These are phyloP conservation scores for Aristolochia fimbriata DNA, from an alignment of 164 flowering plant genomes.

Conservation along the genomic window DNA sequence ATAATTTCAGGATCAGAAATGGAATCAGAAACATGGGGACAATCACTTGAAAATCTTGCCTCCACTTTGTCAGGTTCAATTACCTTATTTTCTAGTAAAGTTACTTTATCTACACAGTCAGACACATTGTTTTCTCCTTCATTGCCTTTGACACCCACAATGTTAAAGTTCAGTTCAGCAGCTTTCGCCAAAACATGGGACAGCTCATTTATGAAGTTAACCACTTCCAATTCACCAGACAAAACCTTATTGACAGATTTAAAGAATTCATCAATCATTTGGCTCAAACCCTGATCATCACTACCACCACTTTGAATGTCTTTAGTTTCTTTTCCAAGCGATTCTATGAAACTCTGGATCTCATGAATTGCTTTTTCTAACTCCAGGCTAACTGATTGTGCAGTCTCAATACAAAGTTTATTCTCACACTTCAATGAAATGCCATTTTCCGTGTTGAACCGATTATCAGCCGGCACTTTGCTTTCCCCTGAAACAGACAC, in stretches of 20 bases:
- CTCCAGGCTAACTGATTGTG: conserved; percentile 18
- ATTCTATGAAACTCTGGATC: conserved; percentile 55
- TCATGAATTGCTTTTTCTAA: conserved; percentile 48
- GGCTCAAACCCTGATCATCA: conserved; percentile 29
- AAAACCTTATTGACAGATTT: conserved; percentile 34
- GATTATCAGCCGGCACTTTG: conserved; percentile 22
- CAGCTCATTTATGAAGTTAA: conserved; percentile 53
- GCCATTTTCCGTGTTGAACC: conserved; percentile 13
- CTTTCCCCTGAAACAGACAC: conserved; percentile 18
- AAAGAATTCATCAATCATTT: conserved; percentile 46
- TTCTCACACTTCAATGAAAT: conserved; percentile 17
- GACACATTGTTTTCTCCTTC: conserved; percentile 48
- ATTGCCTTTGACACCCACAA: conserved; percentile 37
- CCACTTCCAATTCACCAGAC: conserved; percentile 24
- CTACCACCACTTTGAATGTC: conserved; percentile 27
- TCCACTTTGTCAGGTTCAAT: conserved; percentile 29
- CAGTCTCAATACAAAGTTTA: conserved; percentile 1
- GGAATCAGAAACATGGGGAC: conserved; percentile 40
- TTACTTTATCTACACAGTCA: conserved; percentile 85
- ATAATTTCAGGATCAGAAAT: conserved; percentile 53
- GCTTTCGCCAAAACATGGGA: conserved; percentile 54
- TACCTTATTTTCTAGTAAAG: conserved; percentile 58
- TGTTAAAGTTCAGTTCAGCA: conserved; percentile 39
- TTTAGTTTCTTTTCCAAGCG: conserved; percentile 58
- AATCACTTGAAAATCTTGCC: conserved; percentile 47